Conservation (phyloP, 2,329 filamentous ascomycete genomes). For the Fusarium equiseti region DNA sequence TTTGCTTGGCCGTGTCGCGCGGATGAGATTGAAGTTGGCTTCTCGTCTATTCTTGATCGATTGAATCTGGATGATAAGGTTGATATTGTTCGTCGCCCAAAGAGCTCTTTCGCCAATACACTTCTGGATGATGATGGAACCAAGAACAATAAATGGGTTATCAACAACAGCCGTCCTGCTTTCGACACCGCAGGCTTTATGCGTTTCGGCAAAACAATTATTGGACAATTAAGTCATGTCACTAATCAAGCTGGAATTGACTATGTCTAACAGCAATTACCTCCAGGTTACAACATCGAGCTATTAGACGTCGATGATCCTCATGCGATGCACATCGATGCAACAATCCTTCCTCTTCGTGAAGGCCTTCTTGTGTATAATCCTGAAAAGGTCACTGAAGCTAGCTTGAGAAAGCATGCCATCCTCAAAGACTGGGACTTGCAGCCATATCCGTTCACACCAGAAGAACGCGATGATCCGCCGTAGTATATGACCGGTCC, state of each 20-base stretch:
- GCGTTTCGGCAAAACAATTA: not conserved
- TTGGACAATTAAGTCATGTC: not conserved
- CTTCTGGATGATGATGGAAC: not conserved
- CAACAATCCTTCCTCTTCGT: not conserved
- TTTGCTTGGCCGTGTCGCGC: not conserved
- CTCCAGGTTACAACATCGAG: not conserved
- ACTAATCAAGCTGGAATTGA: not conserved
- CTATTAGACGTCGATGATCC: not conserved
- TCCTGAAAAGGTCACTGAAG: not conserved
- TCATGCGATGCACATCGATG: not conserved
- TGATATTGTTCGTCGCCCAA: not conserved
- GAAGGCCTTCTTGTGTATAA: not conserved
- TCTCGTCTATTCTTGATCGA: not conserved
- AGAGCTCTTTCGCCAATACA: not conserved
- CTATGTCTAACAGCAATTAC: rapidly evolving
- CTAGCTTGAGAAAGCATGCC: not conserved
- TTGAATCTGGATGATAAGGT: not conserved
- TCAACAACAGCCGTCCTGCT: not conserved
- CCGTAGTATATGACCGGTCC: not conserved
- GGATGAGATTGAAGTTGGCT: not conserved
- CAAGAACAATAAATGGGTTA: not conserved
- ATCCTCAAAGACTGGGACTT: not conserved
- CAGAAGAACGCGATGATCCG: rapidly evolving
- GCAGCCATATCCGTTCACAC: not conserved
- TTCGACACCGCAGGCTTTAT: not conserved